phyloP scores from a whole-genome alignment of 768 basidiomycete species.

The Imleria badia region DNA sequence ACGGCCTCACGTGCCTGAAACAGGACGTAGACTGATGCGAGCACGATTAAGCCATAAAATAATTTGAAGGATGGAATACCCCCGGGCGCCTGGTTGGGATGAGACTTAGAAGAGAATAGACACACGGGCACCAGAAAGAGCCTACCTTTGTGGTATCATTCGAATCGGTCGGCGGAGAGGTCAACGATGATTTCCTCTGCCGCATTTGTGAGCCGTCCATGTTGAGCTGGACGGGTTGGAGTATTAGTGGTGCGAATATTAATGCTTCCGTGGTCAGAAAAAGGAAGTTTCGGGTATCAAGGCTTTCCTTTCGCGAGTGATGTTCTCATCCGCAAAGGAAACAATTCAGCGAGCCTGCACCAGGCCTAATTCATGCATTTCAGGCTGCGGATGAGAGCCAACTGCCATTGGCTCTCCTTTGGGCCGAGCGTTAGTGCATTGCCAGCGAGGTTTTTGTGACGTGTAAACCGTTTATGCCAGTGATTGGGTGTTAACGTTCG shows the following conservation, averaged over 20 bases:
- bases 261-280: background rate
- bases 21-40: slow-evolving; percentile 10
- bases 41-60: slow-evolving; percentile 10
- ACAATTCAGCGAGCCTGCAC: background rate
- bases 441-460: background rate
- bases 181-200: slow-evolving; percentile 19
- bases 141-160: slow-evolving; percentile 9
- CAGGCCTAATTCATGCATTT: background rate
- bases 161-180: background rate
- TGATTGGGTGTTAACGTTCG: background rate
- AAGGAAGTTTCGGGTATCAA: slow-evolving; percentile 11
- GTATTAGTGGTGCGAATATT: too few relatives aligned
- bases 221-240: background rate
- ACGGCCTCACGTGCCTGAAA: slow-evolving; percentile 20
- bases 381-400: slow-evolving; percentile 7
- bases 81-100: slow-evolving; percentile 2
- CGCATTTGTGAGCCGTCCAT: slow-evolving; percentile 15
- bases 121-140: background rate
- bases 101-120: background rate
- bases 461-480: background rate
- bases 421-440: background rate
- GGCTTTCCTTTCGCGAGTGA: slow-evolving; percentile 3
- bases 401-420: slow-evolving; percentile 5
- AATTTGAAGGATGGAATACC: background rate
- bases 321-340: background rate